Evolutionary conservation across 768 basidiomycete species (phyloP).

Genomic region (Naganishia onofrii): DNA sequence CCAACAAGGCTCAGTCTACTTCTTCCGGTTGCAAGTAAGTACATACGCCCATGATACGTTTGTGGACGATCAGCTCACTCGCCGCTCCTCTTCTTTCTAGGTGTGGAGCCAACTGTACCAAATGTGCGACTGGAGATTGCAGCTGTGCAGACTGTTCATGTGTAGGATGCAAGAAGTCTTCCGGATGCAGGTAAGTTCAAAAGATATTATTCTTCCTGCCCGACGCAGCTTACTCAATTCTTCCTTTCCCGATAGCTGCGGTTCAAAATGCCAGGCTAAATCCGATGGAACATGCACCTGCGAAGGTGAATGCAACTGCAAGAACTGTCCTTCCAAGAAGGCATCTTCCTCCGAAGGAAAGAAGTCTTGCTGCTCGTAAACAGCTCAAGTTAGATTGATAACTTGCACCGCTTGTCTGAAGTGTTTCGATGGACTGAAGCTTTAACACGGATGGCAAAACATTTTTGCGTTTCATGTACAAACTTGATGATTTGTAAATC

Average conservation of each 20-base stretch:
- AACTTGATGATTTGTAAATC: too few species aligned
- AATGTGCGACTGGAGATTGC: not conserved
- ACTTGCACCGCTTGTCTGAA: not conserved
- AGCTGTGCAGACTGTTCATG: conserved; percentile 11
- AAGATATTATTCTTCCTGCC: not conserved
- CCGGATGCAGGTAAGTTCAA: conserved; percentile 16
- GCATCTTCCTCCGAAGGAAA: conserved; percentile 14
- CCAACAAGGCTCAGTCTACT: conserved; percentile 12
- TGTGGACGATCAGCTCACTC: not conserved
- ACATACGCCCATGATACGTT: not conserved
- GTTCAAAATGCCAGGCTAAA: conserved; percentile 19
- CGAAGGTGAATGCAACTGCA: conserved; percentile 9
- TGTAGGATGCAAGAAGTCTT: conserved; percentile 17
- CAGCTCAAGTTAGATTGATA: too few species aligned
- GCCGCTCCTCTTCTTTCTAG: not conserved
- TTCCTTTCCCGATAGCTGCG: conserved; percentile 6
- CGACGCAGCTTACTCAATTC: not conserved
- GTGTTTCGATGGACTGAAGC: not conserved
- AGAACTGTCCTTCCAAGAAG: conserved; percentile 20
- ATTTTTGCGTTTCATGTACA: not conserved
- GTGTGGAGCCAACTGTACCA: conserved; percentile 16
- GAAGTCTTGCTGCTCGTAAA: conserved; percentile 19
- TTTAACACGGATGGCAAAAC: not conserved
- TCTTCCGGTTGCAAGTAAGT: conserved; percentile 21
- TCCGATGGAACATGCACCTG: conserved; percentile 15